Conservation (phyloP, 1,284 basidiomycete genomes). For the Cryptococcus jaspeensis region DNA sequence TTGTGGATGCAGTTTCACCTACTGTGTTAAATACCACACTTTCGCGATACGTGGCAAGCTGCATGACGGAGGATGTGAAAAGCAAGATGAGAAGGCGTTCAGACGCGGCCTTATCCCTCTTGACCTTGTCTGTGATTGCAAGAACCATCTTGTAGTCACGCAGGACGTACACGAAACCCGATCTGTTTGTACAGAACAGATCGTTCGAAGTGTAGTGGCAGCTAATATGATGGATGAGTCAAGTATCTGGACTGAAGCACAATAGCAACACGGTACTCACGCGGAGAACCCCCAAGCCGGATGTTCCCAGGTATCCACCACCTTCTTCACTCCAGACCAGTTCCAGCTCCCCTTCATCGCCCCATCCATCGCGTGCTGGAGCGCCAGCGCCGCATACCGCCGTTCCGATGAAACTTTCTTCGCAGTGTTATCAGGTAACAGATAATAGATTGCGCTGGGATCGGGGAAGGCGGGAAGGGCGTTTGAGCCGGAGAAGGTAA, state of each 20-base stretch:
- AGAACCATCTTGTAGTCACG: conserved; percentile 32
- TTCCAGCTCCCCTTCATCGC: too few relatives aligned
- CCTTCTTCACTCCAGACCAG: too few relatives aligned
- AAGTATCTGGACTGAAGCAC: not conserved
- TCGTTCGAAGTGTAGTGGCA: conserved; percentile 38
- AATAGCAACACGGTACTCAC: conserved; percentile 14
- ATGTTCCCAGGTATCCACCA: too few relatives aligned
- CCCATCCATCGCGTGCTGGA: too few relatives aligned
- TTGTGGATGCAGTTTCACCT: conserved; percentile 7
- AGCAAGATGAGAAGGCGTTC: conserved; percentile 23
- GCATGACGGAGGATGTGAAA: conserved; percentile 15
- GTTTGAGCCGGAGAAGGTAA: conserved; percentile 21
- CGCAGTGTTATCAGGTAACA: too few relatives aligned
- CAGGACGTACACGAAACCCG: conserved; percentile 28
- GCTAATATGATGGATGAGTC: conserved; percentile 9
- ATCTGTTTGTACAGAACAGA: conserved; percentile 27
- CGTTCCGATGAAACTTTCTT: too few relatives aligned
- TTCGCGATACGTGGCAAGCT: conserved; percentile 32
- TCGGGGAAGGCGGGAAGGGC: too few relatives aligned
- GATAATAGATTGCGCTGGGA: too few relatives aligned
- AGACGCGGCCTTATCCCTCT: conserved; percentile 14
- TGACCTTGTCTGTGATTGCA: not conserved
- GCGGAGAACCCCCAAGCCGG: conserved; percentile 20
- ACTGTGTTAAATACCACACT: conserved; percentile 30
- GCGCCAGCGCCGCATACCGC: too few relatives aligned